phyloP scores from a whole-genome alignment of 768 basidiomycete species.

The Suillus hirtellus region DNA sequence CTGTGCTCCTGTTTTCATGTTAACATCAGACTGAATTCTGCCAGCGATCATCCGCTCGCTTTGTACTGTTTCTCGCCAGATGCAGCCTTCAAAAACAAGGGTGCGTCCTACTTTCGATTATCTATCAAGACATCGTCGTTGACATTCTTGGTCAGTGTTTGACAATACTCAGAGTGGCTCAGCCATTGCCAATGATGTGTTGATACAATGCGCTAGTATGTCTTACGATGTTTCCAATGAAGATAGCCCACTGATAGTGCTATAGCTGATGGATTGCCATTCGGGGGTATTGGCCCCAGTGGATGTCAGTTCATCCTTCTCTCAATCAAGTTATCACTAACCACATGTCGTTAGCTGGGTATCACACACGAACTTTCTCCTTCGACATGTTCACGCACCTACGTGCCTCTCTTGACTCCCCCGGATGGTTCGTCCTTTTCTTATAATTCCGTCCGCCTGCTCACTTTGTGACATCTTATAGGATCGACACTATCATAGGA shows the following conservation, averaged over 20 bases:
- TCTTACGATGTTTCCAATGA: background rate
- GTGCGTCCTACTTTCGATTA: slow-evolving; percentile 33
- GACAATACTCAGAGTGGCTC: slow-evolving; percentile 72
- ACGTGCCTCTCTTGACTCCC: slow-evolving; percentile 52
- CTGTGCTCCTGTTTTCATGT: background rate
- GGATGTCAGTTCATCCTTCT: slow-evolving; percentile 53
- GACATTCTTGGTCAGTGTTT: slow-evolving; percentile 47
- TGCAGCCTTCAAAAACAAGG: slow-evolving; percentile 57
- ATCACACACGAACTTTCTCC: slow-evolving; percentile 68
- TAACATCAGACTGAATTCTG: slow-evolving; percentile 1
- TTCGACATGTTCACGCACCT: slow-evolving; percentile 82
- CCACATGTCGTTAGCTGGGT: slow-evolving; percentile 48
- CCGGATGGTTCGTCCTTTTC: slow-evolving; percentile 30
- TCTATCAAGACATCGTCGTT: background rate
- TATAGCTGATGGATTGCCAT: slow-evolving; percentile 62
- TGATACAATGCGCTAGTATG: slow-evolving; percentile 62
- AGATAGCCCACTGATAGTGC: background rate
- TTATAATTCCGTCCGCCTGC: background rate
- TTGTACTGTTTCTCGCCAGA: slow-evolving; percentile 77
- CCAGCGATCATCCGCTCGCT: slow-evolving; percentile 70
- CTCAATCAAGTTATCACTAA: background rate
- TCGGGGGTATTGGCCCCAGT: slow-evolving; percentile 72
- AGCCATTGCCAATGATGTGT: slow-evolving; percentile 65
- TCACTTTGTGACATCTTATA: slow-evolving; percentile 12
- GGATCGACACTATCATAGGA: slow-evolving; percentile 28